Evolutionary conservation across 106 monocot genomes (phyloP).

Genomic region (Apostasia shenzhenica): DNA sequence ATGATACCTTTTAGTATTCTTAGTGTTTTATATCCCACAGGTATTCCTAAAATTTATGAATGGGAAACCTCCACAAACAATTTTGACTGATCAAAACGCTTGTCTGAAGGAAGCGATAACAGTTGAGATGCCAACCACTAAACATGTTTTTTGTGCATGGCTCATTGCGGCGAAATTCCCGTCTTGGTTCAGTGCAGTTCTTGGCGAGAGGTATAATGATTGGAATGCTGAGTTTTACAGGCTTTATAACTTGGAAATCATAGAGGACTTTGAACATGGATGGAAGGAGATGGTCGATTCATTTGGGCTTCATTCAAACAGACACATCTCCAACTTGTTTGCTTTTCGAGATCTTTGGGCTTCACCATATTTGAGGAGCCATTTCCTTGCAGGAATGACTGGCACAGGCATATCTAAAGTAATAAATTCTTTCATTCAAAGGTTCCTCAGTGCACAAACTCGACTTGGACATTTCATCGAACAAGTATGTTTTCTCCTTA

Average conservation of each 20-base stretch:
- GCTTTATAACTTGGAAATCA: conserved; percentile 59
- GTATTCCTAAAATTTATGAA: conserved; percentile 83
- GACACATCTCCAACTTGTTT: conserved; percentile 62
- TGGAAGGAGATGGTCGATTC: conserved; percentile 71
- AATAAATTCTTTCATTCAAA: conserved; percentile 75
- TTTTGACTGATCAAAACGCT: conserved; percentile 73
- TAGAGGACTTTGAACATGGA: conserved; percentile 65
- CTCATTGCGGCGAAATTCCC: conserved; percentile 65
- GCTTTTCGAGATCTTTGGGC: conserved; percentile 65
- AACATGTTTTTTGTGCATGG: conserved; percentile 78
- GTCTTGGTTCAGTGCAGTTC: conserved; percentile 76
- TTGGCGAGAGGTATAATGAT: conserved; percentile 67
- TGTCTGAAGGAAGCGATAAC: conserved; percentile 67
- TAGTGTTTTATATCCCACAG: conserved; percentile 28
- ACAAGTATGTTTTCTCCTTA: conserved; percentile 34
- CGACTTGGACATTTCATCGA: conserved; percentile 63
- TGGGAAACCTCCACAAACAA: conserved; percentile 67
- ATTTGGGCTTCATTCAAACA: conserved; percentile 67
- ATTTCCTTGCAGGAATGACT: conserved; percentile 77
- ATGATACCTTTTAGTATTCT: not conserved
- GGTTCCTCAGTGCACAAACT: conserved; percentile 60
- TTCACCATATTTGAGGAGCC: conserved; percentile 64
- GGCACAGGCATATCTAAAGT: conserved; percentile 42
- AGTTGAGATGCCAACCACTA: conserved; percentile 58
- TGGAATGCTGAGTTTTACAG: conserved; percentile 66